Conservation (phyloP, 345 rosid species). For the Turnera subulata region DNA sequence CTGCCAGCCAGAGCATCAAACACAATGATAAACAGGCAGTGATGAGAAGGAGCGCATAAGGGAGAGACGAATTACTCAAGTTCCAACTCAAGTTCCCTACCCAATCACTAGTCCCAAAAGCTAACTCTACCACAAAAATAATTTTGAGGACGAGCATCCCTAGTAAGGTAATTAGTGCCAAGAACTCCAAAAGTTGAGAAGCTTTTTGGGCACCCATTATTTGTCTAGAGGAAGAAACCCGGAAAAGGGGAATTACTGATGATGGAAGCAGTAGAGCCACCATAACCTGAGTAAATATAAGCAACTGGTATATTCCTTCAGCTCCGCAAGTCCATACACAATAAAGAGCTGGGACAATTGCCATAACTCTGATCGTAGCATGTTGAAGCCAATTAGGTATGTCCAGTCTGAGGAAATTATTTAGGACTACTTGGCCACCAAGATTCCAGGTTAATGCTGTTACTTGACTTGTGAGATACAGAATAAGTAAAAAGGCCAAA, state of each 20-base stretch:
- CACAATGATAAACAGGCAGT: conserved; percentile 64
- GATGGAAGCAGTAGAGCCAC: conserved; percentile 86
- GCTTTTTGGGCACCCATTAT: conserved; percentile 83
- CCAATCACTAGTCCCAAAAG: conserved; percentile 94
- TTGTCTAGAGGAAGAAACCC: conserved; percentile 76
- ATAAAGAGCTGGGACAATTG: conserved; percentile 80
- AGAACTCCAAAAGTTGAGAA: conserved; percentile 68
- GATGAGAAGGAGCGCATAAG: conserved; percentile 54
- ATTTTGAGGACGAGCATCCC: conserved; percentile 76
- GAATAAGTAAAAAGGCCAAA: conserved; percentile 48
- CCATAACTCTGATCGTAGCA: conserved; percentile 71
- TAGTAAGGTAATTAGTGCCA: conserved; percentile 51
- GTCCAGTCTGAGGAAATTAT: conserved; percentile 70
- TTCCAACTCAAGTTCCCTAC: conserved; percentile 76
- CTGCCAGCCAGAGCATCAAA: conserved; percentile 85
- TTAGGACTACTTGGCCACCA: conserved; percentile 69
- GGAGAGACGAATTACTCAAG: conserved; percentile 42
- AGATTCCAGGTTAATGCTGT: conserved; percentile 76
- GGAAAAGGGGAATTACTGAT: conserved; percentile 85
- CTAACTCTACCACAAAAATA: conserved; percentile 75
- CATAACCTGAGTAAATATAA: conserved; percentile 74
- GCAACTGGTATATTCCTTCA: conserved; percentile 85
- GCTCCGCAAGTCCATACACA: conserved; percentile 88
- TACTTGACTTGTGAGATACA: conserved; percentile 70
- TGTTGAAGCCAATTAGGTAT: conserved; percentile 94